Evolutionary conservation across 2,329 filamentous ascomycete genomes (phyloP).

Genomic region (Beauveria caledonica): DNA sequence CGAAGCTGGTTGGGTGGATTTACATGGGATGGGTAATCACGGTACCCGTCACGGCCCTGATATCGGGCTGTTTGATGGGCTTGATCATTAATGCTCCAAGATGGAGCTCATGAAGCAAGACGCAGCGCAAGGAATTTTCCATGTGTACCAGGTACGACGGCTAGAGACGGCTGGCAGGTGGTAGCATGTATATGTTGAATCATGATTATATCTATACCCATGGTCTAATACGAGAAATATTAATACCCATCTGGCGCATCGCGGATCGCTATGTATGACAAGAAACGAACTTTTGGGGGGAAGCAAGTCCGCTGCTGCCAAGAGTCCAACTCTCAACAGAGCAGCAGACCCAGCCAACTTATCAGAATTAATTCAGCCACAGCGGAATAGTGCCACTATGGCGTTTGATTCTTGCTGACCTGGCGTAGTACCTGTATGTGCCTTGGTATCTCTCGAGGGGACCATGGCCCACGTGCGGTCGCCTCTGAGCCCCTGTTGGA

Average conservation of each 20-base stretch:
- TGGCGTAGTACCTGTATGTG: no score
- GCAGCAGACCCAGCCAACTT: not conserved
- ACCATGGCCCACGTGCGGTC: slow-evolving; percentile 3
- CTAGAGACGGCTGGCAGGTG: no score
- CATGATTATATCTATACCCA: no score
- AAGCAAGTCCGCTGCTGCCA: not conserved
- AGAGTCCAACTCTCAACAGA: not conserved
- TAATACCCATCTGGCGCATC: not conserved
- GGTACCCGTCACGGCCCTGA: slow-evolving; percentile 38
- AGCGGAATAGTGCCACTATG: not conserved
- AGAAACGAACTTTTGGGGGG: not conserved
- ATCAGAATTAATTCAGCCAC: not conserved
- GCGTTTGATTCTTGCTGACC: not conserved
- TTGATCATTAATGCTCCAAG: slow-evolving; percentile 44
- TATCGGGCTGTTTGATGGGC: slow-evolving; percentile 46
- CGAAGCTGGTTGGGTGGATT: slow-evolving; percentile 38
- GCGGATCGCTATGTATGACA: not conserved
- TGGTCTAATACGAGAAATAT: no score
- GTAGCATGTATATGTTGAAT: no score
- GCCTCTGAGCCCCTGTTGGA: not conserved
- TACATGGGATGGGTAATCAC: slow-evolving; percentile 44
- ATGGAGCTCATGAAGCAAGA: slow-evolving; percentile 15
- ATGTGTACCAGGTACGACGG: no score
- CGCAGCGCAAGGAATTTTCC: no score
- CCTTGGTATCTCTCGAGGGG: not conserved